These are phyloP conservation scores for Dicorynia guianensis DNA, from an alignment of 306 rosid genomes.

Conservation along the genomic window DNA sequence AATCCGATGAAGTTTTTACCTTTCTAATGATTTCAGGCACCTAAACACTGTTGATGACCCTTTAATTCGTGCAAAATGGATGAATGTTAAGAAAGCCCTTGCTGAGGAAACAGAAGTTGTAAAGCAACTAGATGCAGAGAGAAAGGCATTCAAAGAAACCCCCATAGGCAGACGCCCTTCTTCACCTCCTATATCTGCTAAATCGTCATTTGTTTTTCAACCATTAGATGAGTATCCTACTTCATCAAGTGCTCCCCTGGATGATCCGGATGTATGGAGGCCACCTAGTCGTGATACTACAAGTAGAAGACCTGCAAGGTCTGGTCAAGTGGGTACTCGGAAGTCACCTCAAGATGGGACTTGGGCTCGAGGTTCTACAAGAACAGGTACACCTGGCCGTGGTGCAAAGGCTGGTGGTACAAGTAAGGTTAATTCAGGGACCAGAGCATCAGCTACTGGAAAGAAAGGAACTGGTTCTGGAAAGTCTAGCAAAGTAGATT, in stretches of 20 bases:
- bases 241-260: constrained; percentile 66
- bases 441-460: constrained; percentile 64
- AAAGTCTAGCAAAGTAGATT: constrained; percentile 46
- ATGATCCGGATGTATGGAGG: constrained; percentile 85
- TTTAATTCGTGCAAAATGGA: constrained; percentile 83
- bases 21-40: constrained; percentile 49
- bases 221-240: constrained; percentile 79
- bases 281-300: constrained; percentile 85
- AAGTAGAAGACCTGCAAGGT: constrained; percentile 70
- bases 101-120: constrained; percentile 87
- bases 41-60: constrained; percentile 79
- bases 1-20: background rate
- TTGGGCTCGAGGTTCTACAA: constrained; percentile 83
- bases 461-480: constrained; percentile 70
- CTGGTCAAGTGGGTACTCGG: constrained; percentile 66
- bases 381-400: constrained; percentile 63
- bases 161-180: constrained; percentile 65
- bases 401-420: constrained; percentile 68
- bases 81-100: constrained; percentile 89
- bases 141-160: constrained; percentile 65
- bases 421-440: constrained; percentile 64
- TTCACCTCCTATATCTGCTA: constrained; percentile 70
- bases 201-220: constrained; percentile 72
- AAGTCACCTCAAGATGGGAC: constrained; percentile 82
- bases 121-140: constrained; percentile 83